These are phyloP conservation scores for Paramicrosporidium saccamoebae DNA, from an alignment of 371 early-diverging fungal genomes.

Conservation along the genomic window DNA sequence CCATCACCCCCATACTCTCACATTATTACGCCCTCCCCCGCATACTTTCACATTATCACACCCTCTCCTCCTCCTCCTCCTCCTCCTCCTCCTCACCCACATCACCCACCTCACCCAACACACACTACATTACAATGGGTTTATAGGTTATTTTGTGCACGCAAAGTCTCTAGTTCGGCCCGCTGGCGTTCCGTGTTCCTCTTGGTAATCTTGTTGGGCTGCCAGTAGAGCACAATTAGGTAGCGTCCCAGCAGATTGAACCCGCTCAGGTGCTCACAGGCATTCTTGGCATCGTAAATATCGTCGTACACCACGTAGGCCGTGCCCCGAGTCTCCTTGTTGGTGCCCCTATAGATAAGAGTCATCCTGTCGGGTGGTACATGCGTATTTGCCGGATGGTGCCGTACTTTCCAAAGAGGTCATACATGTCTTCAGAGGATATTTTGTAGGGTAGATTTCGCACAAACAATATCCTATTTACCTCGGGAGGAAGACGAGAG, in stretches of 20 bases:
- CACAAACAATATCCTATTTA: slow-evolving; percentile 59
- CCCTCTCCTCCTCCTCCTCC: too few species aligned
- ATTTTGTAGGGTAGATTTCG: slow-evolving; percentile 81
- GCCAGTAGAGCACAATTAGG: slow-evolving; percentile 68
- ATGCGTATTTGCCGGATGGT: slow-evolving; percentile 73
- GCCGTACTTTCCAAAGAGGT: slow-evolving; percentile 87
- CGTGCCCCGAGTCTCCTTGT: slow-evolving; percentile 55
- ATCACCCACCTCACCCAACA: too few species aligned
- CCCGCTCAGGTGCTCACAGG: slow-evolving; percentile 72
- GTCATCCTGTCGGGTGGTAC: slow-evolving; percentile 5
- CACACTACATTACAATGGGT: too few species aligned
- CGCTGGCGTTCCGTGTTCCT: too few species aligned
- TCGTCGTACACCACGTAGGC: slow-evolving; percentile 89
- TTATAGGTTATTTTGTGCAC: too few species aligned
- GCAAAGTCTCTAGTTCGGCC: too few species aligned
- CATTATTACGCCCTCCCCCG: too few species aligned
- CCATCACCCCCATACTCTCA: too few species aligned
- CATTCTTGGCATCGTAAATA: slow-evolving; percentile 82
- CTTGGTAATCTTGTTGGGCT: slow-evolving; percentile 38
- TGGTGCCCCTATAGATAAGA: slow-evolving; percentile 22
- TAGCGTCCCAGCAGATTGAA: slow-evolving; percentile 83
- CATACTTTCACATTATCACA: too few species aligned
- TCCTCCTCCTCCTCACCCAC: too few species aligned
- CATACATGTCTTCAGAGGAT: slow-evolving; percentile 72
- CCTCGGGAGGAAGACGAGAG: slow-evolving; percentile 72